Percentiles rank a stretch among this genome's conserved stretches.
Conservation (phyloP, 2,329 filamentous ascomycete genomes). For the Hysterium pulicare region DNA sequence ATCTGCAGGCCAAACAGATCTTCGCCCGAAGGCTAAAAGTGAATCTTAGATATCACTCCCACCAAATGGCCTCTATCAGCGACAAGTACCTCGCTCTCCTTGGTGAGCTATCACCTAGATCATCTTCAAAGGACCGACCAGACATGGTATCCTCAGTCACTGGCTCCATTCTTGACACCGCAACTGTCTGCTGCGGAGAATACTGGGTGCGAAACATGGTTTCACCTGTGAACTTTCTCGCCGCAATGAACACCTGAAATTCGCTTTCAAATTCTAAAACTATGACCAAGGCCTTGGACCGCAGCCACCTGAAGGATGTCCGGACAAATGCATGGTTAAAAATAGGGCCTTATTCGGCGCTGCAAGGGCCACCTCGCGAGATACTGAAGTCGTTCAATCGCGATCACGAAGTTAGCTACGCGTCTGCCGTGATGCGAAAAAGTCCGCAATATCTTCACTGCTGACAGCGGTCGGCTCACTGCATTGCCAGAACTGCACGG, state of each 20-base stretch:
- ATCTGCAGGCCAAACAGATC: not conserved
- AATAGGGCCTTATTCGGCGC: slow-evolving; percentile 31
- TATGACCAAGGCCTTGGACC: too few relatives aligned
- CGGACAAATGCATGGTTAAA: slow-evolving; percentile 15
- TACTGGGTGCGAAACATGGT: slow-evolving; percentile 7
- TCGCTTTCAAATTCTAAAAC: too few relatives aligned
- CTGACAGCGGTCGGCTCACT: slow-evolving; percentile 15
- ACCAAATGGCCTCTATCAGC: not conserved
- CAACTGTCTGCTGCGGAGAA: too few relatives aligned
- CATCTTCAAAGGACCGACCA: not conserved
- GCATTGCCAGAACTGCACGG: slow-evolving; percentile 8
- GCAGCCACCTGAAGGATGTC: too few relatives aligned
- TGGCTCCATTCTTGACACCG: not conserved
- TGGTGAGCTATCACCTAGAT: not conserved
- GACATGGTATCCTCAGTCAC: not conserved
- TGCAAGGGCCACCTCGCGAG: slow-evolving; percentile 22
- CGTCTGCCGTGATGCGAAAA: slow-evolving; percentile 10
- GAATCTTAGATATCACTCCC: not conserved
- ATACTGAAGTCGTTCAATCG: not conserved
- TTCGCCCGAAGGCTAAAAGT: slow-evolving; percentile 2
- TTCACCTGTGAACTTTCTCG: slow-evolving; percentile 2
- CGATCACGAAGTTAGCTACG: slow-evolving; percentile 8
- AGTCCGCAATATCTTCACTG: slow-evolving; percentile 10
- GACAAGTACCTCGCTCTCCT: not conserved
- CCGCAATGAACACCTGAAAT: not conserved